Base-by-base conservation (phyloP, 441 rosid species). In the Kokia cookei region DNA sequence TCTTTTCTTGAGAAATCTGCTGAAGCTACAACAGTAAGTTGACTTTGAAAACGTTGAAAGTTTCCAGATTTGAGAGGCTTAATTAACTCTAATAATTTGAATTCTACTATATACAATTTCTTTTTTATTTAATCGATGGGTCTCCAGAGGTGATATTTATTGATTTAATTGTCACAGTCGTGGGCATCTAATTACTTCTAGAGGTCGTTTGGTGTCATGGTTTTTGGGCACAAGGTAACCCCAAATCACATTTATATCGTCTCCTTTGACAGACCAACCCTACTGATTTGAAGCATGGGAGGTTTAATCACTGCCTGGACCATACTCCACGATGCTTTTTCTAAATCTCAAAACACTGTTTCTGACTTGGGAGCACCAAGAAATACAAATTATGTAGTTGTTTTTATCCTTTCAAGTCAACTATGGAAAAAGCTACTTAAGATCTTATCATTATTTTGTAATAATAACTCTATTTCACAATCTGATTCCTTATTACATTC, bases 161-260 rank as follows among this genome's bases (percentile, higher is more conserved):
- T 6, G 37, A 32, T 32, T 32, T 32, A 69, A 75, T 48, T 69
- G 78, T 75, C 83, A 69, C 77, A n/a, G 27, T 53, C 69, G 47
- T 45, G 32, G 63, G 45, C 65, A 32, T 57, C 43, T 68, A 37
- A 35, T 64, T 62, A 2, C 35, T 17, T 22, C 45, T 24, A 15
- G 53, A 69, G 67, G 63, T 24, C 12, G 35, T 24, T 4, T 58
- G 35, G 26, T 76, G 80, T 69, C 77, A 29, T 55, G 59, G 74
- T 37, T 58, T 29, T 68, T 72, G 17, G 79, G 79, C 43, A 64
- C 77, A 80, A 19, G 75, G 53, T 59, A 58, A 51, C 65, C 78
- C 80, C 82, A 55, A 37, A 37, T 26, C 73, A 71, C 78, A 76
- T 71, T 80, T 76, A 76, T 71, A 9, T 47, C 75, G 81, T 83